Base-by-base conservation (phyloP, 371 early-diverging fungal species). In the Mucor sp. region DNA sequence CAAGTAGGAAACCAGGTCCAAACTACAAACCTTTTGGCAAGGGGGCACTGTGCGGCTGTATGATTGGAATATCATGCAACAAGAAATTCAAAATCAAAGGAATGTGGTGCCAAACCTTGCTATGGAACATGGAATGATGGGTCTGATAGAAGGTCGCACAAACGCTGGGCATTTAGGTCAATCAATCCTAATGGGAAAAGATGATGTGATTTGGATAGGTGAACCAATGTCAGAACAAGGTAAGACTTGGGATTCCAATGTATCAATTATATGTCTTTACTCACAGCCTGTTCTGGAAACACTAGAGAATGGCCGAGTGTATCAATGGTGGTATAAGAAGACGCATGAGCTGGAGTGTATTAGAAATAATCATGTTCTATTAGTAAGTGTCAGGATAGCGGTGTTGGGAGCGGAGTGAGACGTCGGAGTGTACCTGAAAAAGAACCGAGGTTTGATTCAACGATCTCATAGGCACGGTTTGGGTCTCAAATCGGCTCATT, bases 211-310 rank as follows among this genome's bases (percentile, higher is more conserved):
- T 9, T 83, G 81, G 83, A 61, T 83, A 57, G 83, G 83, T 19
- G 81, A 83, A 41, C 83, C 83, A 6, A 69, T 83, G 75, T 74
- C 77, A 17, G 74, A 75, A n/a, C 61, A 72, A 74, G 83, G 83
- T 78, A 59, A 25, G 60, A 4, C 50, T 21, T 21, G 37, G 7
- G 11, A 7, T 27, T 2, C 30, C 15, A 25, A 35, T 65, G 15
- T 25, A 4, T 61, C 17, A 32, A n/a, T 15, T 21, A 41, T 14
- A 37, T 14, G 37, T 2, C 14, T 6, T 17, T 9, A 14, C 28
- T 27, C 2, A 28, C 25, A 32, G 15, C 17, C 17, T 41, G 41
- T 17, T 39, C 14, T 48, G 30, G 23, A 11, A 21, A 35, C 12
- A 6, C 8, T 12, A 77, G 82, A 82, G 39, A 74, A 77, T 4